Evolutionary conservation across 768 basidiomycete species (phyloP).

Genomic region (Suillus variegatus): DNA sequence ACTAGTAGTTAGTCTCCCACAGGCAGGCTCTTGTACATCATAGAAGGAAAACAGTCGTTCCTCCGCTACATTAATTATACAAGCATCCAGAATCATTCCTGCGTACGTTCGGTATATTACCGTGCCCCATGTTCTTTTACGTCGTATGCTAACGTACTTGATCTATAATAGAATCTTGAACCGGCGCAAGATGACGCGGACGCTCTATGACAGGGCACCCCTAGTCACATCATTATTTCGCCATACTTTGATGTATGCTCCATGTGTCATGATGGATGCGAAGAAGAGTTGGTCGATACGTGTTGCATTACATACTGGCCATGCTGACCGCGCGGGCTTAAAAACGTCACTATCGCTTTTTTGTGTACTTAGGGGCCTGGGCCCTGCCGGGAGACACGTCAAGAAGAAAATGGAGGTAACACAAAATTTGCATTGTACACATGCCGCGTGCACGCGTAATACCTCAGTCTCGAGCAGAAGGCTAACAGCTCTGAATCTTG

Average conservation of each 20-base stretch:
- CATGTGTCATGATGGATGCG: conserved; percentile 1
- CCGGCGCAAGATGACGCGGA: not conserved
- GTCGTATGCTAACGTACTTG: not conserved
- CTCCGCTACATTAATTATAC: not conserved
- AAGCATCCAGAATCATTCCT: not conserved
- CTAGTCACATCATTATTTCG: not conserved
- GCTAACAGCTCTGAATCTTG: no score
- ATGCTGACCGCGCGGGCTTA: not conserved
- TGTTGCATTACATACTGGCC: not conserved
- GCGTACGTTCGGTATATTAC: not conserved
- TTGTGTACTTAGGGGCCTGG: not conserved
- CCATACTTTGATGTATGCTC: not conserved
- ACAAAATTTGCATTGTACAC: not conserved
- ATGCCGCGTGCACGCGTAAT: not conserved
- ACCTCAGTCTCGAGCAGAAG: not conserved
- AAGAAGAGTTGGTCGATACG: not conserved
- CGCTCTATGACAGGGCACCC: not conserved
- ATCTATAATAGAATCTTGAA: not conserved
- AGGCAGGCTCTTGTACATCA: not conserved
- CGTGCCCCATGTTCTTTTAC: not conserved
- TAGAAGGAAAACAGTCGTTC: not conserved
- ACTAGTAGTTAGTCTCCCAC: not conserved
- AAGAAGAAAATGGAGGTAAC: not conserved
- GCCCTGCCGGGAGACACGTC: not conserved
- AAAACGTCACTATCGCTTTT: not conserved